Evolutionary conservation across 2,329 filamentous ascomycete genomes (phyloP), one percentile per base, ranked within the genome.

Genomic region (Aspergillus clavatus): DNA sequence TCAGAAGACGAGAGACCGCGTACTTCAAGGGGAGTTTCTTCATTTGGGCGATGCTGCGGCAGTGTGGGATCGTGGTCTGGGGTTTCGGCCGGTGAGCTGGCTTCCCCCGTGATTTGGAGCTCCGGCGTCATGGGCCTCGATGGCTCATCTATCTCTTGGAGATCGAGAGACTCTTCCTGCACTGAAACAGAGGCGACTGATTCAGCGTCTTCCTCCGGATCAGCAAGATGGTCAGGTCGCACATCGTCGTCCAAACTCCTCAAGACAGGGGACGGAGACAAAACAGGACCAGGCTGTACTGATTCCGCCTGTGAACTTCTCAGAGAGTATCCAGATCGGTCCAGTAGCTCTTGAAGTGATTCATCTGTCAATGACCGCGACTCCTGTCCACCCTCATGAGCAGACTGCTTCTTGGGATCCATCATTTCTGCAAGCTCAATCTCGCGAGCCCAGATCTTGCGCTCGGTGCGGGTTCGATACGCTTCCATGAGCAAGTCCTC

Each of bases 401-500:
- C 28, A 28, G 52, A 39, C 36, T 51, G 52, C 43, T 60, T 65
- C 22, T 50, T 56, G 35, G 59, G 56, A n/a, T 59, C 61, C 38
- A 56, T 48, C 22, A 61, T 57, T 35, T 62, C 61, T n/a, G 62
- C 61, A 1, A 62, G 55, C 43, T 71, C 67, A 24, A 72, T 71
- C 57, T 70, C 68, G 50, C 61, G 58, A 38, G 66, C 59, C 64
- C 66, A 81, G 50, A 72, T 76, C 42, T 82, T 74, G 29, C 88
- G 80, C 45, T 81, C 73, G 7, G 72, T 70, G 50, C 78, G 80
- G 0, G 84, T 87, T 39, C 78, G 74, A 7, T 80, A 78, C 8
- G 83, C 83, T 43, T 81, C 77, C 47, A 93, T 70, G 1, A 89
- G 83, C 14, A 87, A 65, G 51, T 90, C 83, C 65, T 97, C 91